phyloP scores from a whole-genome alignment of 1,284 basidiomycete genomes.

The Lentinula novae-zelandiae region DNA sequence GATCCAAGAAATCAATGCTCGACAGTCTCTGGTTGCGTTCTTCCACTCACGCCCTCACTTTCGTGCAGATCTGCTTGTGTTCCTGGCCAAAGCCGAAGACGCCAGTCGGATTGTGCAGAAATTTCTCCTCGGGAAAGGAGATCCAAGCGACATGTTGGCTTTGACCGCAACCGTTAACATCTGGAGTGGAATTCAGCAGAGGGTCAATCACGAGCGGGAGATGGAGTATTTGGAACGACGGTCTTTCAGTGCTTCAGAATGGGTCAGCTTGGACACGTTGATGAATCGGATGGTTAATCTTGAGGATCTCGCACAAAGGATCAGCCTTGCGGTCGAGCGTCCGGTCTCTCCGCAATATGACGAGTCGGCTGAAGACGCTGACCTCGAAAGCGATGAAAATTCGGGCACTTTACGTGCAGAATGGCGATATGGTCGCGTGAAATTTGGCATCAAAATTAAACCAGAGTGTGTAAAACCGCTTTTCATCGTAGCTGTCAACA shows the following conservation, averaged over 20 bases:
- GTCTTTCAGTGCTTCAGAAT: slow-evolving; percentile 35
- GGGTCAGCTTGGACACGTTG: slow-evolving; percentile 54
- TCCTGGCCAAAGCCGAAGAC: slow-evolving; percentile 66
- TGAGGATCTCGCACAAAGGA: slow-evolving; percentile 52
- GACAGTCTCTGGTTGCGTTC: slow-evolving; percentile 79
- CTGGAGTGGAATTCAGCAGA: slow-evolving; percentile 51
- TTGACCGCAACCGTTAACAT: slow-evolving; percentile 58
- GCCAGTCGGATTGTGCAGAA: slow-evolving; percentile 77
- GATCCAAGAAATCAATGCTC: slow-evolving; percentile 64
- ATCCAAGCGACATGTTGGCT: slow-evolving; percentile 60
- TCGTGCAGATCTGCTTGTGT: slow-evolving; percentile 60
- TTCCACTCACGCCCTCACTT: slow-evolving; percentile 66
- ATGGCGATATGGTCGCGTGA: slow-evolving; percentile 26
- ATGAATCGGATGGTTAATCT: slow-evolving; percentile 56
- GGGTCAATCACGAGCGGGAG: slow-evolving; percentile 51
- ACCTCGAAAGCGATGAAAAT: slow-evolving; percentile 14
- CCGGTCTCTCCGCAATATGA: slow-evolving; percentile 16
- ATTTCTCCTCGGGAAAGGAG: slow-evolving; percentile 70
- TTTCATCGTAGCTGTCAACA: not conserved
- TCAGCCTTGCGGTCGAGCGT: slow-evolving; percentile 53
- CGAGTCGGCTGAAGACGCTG: slow-evolving; percentile 10
- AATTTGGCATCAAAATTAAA: slow-evolving; percentile 59
- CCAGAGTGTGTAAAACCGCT: slow-evolving; percentile 48
- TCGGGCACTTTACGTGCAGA: slow-evolving; percentile 14
- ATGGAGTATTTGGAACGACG: slow-evolving; percentile 43